phyloP scores from a whole-genome alignment of 2,329 filamentous ascomycete genomes.

The Cladosporium colombiae region DNA sequence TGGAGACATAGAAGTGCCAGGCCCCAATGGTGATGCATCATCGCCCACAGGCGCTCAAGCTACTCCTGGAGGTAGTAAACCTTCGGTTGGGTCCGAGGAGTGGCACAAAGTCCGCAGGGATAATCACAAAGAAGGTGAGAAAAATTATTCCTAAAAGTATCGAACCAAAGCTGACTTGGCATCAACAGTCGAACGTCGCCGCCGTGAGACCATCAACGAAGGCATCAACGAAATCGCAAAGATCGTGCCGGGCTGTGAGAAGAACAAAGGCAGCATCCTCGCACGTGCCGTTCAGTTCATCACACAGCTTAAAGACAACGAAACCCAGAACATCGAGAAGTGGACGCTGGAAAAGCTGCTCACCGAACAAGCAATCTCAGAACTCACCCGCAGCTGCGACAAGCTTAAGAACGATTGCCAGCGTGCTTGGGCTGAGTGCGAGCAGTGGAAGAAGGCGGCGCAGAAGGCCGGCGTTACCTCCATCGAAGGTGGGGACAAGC shows the following conservation, averaged over 20 bases:
- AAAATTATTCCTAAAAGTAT: neutral
- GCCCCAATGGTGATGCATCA: conserved; percentile 22
- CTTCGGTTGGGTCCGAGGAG: conserved; percentile 90
- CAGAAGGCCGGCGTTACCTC: conserved; percentile 32
- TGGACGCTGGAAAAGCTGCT: conserved; percentile 89
- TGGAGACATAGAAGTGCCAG: conserved; percentile 9
- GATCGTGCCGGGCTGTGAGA: conserved; percentile 96
- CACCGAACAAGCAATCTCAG: conserved; percentile 83
- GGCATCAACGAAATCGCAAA: conserved; percentile 98
- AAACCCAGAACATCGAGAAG: conserved; percentile 90
- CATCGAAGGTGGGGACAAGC: conserved; percentile 24
- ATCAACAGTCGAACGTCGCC: conserved; percentile 80
- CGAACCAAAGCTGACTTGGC: conserved; percentile 19
- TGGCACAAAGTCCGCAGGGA: conserved; percentile 98
- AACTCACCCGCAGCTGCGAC: conserved; percentile 83
- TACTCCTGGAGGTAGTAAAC: conserved; percentile 58
- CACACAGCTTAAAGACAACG: conserved; percentile 89
- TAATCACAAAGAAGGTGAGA: conserved; percentile 95
- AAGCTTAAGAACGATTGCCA: conserved; percentile 82
- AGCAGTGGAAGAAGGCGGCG: conserved; percentile 70
- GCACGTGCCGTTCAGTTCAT: conserved; percentile 94
- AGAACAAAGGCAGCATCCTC: conserved; percentile 97
- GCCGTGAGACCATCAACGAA: conserved; percentile 97
- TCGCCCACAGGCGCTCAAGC: conserved; percentile 45
- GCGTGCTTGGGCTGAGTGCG: conserved; percentile 73